These are phyloP conservation scores for Fusarium sp. DNA, from an alignment of 2,329 filamentous ascomycete species.

Conservation along the genomic window DNA sequence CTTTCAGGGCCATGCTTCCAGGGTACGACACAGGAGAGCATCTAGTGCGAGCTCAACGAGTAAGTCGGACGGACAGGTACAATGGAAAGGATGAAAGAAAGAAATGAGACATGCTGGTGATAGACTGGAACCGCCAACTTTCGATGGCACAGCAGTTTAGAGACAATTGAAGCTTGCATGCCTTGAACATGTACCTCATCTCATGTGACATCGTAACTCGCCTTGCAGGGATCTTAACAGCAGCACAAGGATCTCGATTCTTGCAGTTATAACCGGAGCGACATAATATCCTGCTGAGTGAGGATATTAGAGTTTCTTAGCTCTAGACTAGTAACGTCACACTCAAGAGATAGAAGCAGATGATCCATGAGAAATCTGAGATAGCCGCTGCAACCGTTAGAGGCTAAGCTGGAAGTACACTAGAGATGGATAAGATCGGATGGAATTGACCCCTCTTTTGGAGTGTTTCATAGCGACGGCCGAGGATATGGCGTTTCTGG, in stretches of 20 bases:
- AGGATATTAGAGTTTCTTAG: constrained; percentile 13
- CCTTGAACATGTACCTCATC: constrained; percentile 20
- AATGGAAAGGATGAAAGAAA: constrained; percentile 15
- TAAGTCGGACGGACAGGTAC: constrained; percentile 7
- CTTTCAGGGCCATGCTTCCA: constrained; percentile 19
- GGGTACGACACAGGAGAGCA: constrained; percentile 11
- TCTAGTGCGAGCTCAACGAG: constrained; percentile 7
- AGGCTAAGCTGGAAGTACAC: neutral
- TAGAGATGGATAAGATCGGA: neutral
- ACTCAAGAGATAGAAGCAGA: neutral
- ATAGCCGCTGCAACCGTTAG: constrained; percentile 1
- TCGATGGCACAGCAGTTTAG: constrained; percentile 37
- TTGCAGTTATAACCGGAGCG: neutral
- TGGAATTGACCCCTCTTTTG: neutral
- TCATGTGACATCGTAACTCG: neutral
- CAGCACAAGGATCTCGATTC: neutral
- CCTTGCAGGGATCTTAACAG: neutral
- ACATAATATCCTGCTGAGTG: neutral
- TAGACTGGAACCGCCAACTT: constrained; percentile 32
- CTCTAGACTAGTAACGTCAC: neutral
- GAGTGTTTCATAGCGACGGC: neutral
- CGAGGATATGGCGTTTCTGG: neutral
- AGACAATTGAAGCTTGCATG: constrained; percentile 39
- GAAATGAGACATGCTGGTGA: constrained; percentile 37
- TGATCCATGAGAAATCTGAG: neutral